A percentile compares a stretch with the other conserved stretches of the same genome.
Evolutionary conservation across 2,329 filamentous ascomycete species (phyloP).

Genomic region (Gnomoniopsis smithogilvyi): DNA sequence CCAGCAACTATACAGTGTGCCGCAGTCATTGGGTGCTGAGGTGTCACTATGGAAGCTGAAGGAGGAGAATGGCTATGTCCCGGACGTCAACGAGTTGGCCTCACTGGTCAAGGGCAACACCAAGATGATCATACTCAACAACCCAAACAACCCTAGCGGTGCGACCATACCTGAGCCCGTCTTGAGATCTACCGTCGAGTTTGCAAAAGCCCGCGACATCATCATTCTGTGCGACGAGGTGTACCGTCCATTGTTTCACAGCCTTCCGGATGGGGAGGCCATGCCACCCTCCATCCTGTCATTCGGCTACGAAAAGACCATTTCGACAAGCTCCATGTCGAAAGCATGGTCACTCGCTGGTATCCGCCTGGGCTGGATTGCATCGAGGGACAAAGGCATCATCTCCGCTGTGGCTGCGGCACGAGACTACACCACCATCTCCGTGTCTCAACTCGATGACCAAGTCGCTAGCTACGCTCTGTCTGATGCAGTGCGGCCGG

Average conservation of each 20-base stretch:
- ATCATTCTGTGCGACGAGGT: constrained; percentile 76
- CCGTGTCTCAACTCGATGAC: constrained; percentile 80
- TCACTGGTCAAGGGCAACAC: constrained; percentile 64
- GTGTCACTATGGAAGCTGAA: constrained; percentile 74
- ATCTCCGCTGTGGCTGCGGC: constrained; percentile 62
- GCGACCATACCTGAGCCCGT: constrained; percentile 61
- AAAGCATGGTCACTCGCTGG: constrained; percentile 84
- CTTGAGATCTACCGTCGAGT: constrained; percentile 58
- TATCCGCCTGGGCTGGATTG: constrained; percentile 80
- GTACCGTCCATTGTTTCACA: constrained; percentile 80
- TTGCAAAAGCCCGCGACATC: constrained; percentile 62
- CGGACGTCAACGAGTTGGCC: constrained; percentile 65
- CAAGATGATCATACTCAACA: constrained; percentile 62
- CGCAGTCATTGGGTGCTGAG: constrained; percentile 69
- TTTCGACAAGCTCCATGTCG: constrained; percentile 78
- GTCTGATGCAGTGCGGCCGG: constrained; percentile 38
- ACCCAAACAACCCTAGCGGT: constrained; percentile 82
- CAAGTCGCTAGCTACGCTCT: constrained; percentile 74
- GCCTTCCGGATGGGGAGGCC: constrained; percentile 47
- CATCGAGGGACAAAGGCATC: constrained; percentile 59
- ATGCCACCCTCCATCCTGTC: constrained; percentile 65
- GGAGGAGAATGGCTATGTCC: constrained; percentile 61
- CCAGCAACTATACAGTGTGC: constrained; percentile 77
- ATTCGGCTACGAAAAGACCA: constrained; percentile 66
- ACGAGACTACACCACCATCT: constrained; percentile 82